Evolutionary conservation across 2,329 filamentous ascomycete genomes (phyloP), one percentile per base, ranked within the genome.

Genomic region (Penicillium sp.): DNA sequence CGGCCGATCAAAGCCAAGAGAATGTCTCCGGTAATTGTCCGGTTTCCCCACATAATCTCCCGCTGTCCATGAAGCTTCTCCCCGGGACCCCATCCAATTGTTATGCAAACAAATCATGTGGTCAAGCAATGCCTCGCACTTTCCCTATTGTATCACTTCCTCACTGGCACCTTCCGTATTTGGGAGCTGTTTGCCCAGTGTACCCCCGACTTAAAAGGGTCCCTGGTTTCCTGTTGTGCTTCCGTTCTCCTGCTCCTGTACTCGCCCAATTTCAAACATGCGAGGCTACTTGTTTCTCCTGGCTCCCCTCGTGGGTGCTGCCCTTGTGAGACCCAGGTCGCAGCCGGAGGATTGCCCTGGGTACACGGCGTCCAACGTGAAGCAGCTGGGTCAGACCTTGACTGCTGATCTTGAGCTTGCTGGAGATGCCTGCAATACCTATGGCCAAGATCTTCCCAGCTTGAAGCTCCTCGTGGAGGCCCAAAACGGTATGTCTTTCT

Each of bases 351-450:
- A 56, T 3, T 74, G 71, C 41, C 69, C 71, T 14, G 70, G 71
- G 9, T 74, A 74, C 50, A 65, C 59, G 29, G 69, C 64, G 29
- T 60, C 58, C 12, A 71, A 72, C 53, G 56, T 73, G 18, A 56
- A 65, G 22, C 56, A 71, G 40, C 52, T 55, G 5, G 55, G 50
- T 12, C 57, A 55, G 41, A 81, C 81, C 8, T 71, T 93, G 45
- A 87, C 80, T 1, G 89, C 88, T 1, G 78, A 86, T 55, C 75
- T 95, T 40, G 77, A 71, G 2, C 77, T 95, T 10, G 86, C 86
- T 7, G 88, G 88, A 0, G 61, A 75, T 9, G 76, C 84, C 5
- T 86, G 83, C 66, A 80, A 84, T 61, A 71, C 72, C 13, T 85
- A 82, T 57, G 81, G 82, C 40, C 72, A 72, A 2, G 83, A 86